These are phyloP conservation scores for Cyclostephanos invisitatus DNA, from an alignment of 108 stramenopile genomes.

Conservation along the genomic window DNA sequence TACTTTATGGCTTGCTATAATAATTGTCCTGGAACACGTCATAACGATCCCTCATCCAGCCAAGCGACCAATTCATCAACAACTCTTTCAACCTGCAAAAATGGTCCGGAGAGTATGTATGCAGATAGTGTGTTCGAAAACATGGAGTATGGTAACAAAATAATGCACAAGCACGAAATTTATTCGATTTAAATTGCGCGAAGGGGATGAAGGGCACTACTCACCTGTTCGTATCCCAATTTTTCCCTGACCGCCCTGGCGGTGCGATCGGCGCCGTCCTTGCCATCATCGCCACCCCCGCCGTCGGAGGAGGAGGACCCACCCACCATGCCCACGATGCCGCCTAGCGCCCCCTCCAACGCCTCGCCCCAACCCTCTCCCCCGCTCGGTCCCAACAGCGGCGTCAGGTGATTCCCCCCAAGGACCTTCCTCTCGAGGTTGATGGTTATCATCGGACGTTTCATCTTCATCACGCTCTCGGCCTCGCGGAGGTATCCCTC, in stretches of 20 bases:
- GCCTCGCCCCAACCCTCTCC: constrained; percentile 57
- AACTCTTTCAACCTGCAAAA: constrained; percentile 22
- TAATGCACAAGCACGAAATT: background rate
- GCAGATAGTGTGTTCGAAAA: background rate
- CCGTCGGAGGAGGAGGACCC: background rate
- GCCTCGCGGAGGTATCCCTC: constrained; percentile 83
- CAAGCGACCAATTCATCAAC: constrained; percentile 74
- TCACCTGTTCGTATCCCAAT: constrained; percentile 36
- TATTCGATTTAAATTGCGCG: background rate
- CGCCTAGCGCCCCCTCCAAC: constrained; percentile 69
- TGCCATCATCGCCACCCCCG: constrained; percentile 1
- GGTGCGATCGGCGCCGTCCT: constrained; percentile 1
- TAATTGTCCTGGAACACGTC: background rate
- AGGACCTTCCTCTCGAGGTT: constrained; percentile 71
- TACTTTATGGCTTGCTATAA: too few relatives aligned
- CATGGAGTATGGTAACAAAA: background rate
- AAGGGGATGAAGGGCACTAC: background rate
- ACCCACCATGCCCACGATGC: constrained; percentile 37
- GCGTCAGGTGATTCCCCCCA: constrained; percentile 74
- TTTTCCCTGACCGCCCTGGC: constrained; percentile 17
- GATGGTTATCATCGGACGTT: constrained; percentile 89
- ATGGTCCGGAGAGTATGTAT: background rate
- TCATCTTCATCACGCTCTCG: constrained; percentile 84
- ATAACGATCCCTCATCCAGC: constrained; percentile 73
- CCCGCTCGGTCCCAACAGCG: constrained; percentile 53